Evolutionary conservation across 2,329 filamentous ascomycete genomes (phyloP).

Genomic region (Fusarium sp.): DNA sequence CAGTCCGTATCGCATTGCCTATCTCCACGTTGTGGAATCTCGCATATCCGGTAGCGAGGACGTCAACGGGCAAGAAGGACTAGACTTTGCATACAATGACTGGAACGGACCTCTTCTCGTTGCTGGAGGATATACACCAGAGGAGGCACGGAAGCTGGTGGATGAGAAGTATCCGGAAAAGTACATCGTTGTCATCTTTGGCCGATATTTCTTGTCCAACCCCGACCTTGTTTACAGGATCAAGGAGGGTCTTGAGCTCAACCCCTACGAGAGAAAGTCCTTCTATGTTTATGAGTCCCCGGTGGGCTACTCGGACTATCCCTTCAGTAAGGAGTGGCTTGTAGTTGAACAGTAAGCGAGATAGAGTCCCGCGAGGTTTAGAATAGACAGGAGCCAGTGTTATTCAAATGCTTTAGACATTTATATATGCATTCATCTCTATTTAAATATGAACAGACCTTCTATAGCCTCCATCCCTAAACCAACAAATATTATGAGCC

Average conservation of each 20-base stretch:
- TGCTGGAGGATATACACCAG: constrained; percentile 49
- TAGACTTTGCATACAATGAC: constrained; percentile 50
- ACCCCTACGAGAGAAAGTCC: constrained; percentile 39
- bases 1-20: constrained; percentile 66
- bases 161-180: constrained; percentile 47
- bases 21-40: constrained; percentile 72
- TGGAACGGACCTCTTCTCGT: constrained; percentile 51
- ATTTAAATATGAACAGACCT: neutral
- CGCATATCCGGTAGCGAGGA: constrained; percentile 60
- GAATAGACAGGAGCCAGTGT: neutral
- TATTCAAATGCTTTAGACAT: neutral
- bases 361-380: neutral
- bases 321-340: constrained; percentile 36
- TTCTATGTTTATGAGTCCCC: constrained; percentile 41
- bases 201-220: constrained; percentile 48
- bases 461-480: neutral
- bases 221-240: constrained; percentile 44
- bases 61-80: constrained; percentile 48
- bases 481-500: neutral
- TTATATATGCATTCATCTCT: neutral
- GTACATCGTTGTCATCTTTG: constrained; percentile 51
- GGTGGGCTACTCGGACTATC: constrained; percentile 47
- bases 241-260: constrained; percentile 43
- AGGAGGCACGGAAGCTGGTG: constrained; percentile 42
- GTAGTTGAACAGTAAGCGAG: neutral